Base-by-base conservation (phyloP, 2,329 filamentous ascomycete genomes). In the Tolypocladium album region DNA sequence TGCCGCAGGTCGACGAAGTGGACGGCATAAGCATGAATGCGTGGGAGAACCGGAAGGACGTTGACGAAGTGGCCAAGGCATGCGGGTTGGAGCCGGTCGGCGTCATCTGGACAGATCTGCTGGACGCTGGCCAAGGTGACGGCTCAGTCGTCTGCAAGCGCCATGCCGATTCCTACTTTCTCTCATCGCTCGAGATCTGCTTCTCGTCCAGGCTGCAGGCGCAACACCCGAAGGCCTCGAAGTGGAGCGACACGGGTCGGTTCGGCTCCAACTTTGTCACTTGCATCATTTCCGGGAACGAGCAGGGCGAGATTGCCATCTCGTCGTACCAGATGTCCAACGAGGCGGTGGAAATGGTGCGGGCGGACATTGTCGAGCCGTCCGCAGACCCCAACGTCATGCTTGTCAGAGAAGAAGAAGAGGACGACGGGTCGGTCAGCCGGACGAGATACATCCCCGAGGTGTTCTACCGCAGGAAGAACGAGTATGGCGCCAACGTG, bases 241-340 rank as follows among this genome's bases (percentile, higher is more conserved):
- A 97, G 73, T 99, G 94, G 93, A 96, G 93, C 71, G 92, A 97
- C 68, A 95, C 90, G 3, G 94, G 93, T 55, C 84, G 84, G 59
- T 99, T 97, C 69, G 94, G 94, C 22, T 97, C 93, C 56, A 94
- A 95, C 70, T 97, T 97, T 72, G 92, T 99, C 56, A 97, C 94
- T 0, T 99, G 94, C 73, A 86, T 99, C 52, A 82, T 99, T 62
- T 93, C 90, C n/a, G 93, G 93, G 55, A 93, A 97, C 67, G 90
- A 94, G 64, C 80, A 90, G 56, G 91, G 92, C 59, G 87, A 92
- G 64, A 97, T 99, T 65, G 83, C 87, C 22, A 90, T 99, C 63
- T 90, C 91, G 4, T 87, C 92, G 0, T 99, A 97, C 69, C 94
- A 99, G 74, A 92, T 91, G 64, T 96, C 93, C 1, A 96, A 97